Conservation (phyloP, 2,329 filamentous ascomycete species). For the Penicillium sp. region DNA sequence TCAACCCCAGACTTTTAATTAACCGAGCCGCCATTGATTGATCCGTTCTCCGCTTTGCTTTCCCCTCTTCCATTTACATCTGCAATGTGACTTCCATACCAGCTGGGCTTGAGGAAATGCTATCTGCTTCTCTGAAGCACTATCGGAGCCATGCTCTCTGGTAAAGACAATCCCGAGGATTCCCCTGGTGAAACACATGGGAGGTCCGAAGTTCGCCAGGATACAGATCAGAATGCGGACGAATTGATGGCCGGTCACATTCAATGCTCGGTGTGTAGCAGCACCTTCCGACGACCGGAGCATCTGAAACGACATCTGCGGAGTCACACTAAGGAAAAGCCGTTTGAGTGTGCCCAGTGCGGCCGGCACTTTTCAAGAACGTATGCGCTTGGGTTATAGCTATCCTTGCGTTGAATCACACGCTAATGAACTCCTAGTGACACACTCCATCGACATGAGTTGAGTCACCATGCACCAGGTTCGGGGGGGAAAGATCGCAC, state of each 20-base stretch:
- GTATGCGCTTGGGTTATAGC: conserved; percentile 21
- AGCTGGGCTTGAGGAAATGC: neutral
- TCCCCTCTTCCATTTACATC: conserved; percentile 8
- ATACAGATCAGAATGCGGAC: conserved; percentile 6
- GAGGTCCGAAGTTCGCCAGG: neutral
- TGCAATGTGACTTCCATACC: neutral
- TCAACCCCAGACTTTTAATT: conserved; percentile 7
- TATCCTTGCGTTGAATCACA: neutral
- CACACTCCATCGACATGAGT: conserved; percentile 39
- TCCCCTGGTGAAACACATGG: neutral
- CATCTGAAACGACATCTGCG: conserved; percentile 42
- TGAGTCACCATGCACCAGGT: conserved; percentile 38
- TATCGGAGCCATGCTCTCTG: conserved; percentile 27
- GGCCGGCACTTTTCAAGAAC: conserved; percentile 43
- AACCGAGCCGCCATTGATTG: conserved; percentile 7
- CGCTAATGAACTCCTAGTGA: conserved; percentile 24
- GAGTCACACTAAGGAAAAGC: conserved; percentile 41
- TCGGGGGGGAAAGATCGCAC: conserved; percentile 32
- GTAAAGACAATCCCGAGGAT: conserved; percentile 21
- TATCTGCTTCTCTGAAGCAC: conserved; percentile 58
- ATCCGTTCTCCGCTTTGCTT: conserved; percentile 12
- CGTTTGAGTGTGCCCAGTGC: conserved; percentile 39
- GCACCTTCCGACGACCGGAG: conserved; percentile 39
- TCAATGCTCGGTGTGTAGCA: conserved; percentile 36
- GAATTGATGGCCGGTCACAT: conserved; percentile 19